phyloP scores from a whole-genome alignment of 768 basidiomycete species.

The Trametes elegans region DNA sequence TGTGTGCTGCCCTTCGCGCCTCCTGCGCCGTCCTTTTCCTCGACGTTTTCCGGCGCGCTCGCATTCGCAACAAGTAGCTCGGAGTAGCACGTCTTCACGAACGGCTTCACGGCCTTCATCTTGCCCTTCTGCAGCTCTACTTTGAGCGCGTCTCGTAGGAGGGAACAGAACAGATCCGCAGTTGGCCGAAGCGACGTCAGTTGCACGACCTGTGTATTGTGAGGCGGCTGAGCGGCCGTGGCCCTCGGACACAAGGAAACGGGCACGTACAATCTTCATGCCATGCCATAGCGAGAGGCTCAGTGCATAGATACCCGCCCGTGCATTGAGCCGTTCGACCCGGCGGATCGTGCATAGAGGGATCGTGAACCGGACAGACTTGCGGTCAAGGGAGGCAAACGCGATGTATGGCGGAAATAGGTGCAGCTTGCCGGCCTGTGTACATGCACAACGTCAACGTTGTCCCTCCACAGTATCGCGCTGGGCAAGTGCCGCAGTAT shows the following conservation, averaged over 20 bases:
- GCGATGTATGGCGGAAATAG: conserved; percentile 87
- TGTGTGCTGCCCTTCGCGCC: conserved; percentile 42
- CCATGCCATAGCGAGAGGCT: conserved; percentile 94
- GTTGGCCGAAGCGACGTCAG: conserved; percentile 91
- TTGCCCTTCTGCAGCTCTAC: conserved; percentile 83
- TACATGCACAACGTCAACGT: neutral
- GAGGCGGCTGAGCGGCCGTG: neutral
- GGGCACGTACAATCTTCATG: conserved; percentile 70
- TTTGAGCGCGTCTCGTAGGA: conserved; percentile 87
- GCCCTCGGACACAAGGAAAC: neutral
- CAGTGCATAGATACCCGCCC: conserved; percentile 94
- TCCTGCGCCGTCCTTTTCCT: conserved; percentile 59
- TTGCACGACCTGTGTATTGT: conserved; percentile 70
- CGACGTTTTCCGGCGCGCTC: conserved; percentile 47
- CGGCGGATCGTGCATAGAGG: conserved; percentile 90
- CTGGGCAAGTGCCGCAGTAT: too few relatives aligned
- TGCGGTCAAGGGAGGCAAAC: conserved; percentile 88
- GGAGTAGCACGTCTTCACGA: conserved; percentile 91
- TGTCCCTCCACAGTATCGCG: neutral
- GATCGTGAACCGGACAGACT: conserved; percentile 87
- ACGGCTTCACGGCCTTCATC: conserved; percentile 91
- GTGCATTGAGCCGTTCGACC: conserved; percentile 90
- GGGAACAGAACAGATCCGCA: conserved; percentile 88
- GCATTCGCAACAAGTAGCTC: conserved; percentile 65
- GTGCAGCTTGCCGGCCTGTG: conserved; percentile 85